These are phyloP conservation scores for Trypanosomatidae sp. DNA, from an alignment of 208 protist genomes.

Conservation along the genomic window DNA sequence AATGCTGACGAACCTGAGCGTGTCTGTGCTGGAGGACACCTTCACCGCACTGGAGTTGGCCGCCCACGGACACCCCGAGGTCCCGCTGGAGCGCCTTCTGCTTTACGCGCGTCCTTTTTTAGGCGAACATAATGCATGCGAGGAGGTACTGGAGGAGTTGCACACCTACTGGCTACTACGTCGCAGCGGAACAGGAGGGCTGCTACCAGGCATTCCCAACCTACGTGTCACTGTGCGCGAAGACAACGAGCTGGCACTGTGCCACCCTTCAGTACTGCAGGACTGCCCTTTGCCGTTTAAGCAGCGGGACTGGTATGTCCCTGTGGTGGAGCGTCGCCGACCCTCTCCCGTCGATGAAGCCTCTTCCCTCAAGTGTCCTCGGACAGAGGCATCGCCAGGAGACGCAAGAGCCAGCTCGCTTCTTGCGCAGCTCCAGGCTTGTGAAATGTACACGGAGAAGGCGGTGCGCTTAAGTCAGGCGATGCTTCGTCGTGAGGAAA, in stretches of 20 bases:
- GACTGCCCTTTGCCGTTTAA: conserved; percentile 88
- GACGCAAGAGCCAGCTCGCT: not conserved
- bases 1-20: conserved; percentile 11
- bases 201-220: conserved; percentile 61
- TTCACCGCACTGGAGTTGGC: conserved; percentile 69
- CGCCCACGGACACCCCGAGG: conserved; percentile 39
- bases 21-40: conserved; percentile 51
- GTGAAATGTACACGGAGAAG: conserved; percentile 14
- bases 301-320: conserved; percentile 66
- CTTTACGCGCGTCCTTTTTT: conserved; percentile 14
- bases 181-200: conserved; percentile 42
- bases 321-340: conserved; percentile 35
- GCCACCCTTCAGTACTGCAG: conserved; percentile 50
- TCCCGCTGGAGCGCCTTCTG: conserved; percentile 46
- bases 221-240: conserved; percentile 57
- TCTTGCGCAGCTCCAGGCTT: conserved; percentile 8
- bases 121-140: conserved; percentile 8
- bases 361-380: not conserved
- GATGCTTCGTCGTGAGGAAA: conserved; percentile 48
- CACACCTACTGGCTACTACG: conserved; percentile 76
- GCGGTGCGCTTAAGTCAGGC: conserved; percentile 30
- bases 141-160: conserved; percentile 51
- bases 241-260: conserved; percentile 58
- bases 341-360: not conserved
- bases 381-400: not conserved